Base-by-base conservation (phyloP, 495 filamentous ascomycete genomes). In the Neurospora sp. region DNA sequence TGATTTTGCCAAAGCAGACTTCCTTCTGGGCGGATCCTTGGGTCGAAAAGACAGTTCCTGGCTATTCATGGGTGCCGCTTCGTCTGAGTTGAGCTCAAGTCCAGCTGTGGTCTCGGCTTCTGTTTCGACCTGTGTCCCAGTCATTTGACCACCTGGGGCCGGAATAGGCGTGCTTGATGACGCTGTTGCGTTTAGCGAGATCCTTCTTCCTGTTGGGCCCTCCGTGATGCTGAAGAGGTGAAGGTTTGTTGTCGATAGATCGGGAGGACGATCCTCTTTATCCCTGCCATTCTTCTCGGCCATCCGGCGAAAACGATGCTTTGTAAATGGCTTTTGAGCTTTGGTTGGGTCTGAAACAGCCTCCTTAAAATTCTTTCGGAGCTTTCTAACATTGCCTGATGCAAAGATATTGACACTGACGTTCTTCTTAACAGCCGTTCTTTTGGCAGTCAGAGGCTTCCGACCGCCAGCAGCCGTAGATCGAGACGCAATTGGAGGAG, bases 311-410 rank as follows among this genome's bases (percentile, higher is more conserved):
- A 70, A n/a, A 10, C 74, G 74, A 31, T 46, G 38, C 12, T 73
- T 76, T 7, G 8, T 37, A 35, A 84, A 84, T 3, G 74, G 70
- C 68, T 82, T 82, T 3, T 77, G 78, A 1, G 74, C 70, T 40
- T 78, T 82, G 5, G 79, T 75, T 37, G 80, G 73, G 69, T 84
- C 82, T 27, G 74, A 76, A 76, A 84, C 80, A 9, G 40, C 72
- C 16, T 81, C 78, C 39, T 37, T 70, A 6, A 84, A 70, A 31
- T 22, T 69, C 2, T 61, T 18, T 10, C 79, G 66, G 5, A 20
- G 44, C 38, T 75, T 81, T n/a, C 66, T 73, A 10, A 68, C 72
- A 40, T 77, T 78, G 6, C 80, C 80, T 22, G 70, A 53, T 4
- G 74, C 70, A 70, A 82, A 82, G 4, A 80, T 79, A 37, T 82